Base-by-base conservation (phyloP, 768 basidiomycete genomes). In the Auricularia auricula-judae region DNA sequence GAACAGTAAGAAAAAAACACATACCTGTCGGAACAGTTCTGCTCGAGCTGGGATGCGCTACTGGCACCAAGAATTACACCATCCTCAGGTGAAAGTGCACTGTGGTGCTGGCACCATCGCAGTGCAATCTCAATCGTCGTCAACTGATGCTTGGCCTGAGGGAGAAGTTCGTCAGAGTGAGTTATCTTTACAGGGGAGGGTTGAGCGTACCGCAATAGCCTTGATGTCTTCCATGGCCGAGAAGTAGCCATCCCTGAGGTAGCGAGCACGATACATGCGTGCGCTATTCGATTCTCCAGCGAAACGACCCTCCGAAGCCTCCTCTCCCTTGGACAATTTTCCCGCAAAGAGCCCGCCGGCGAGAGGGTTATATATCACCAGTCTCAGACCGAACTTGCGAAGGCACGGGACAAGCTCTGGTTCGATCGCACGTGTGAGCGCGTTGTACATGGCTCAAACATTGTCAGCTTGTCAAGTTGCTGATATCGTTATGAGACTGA, bases 81-180 rank as follows among this genome's bases (percentile, higher is more conserved):
- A 64, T 83, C 82, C 34, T 66, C 61, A 1, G 73, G 72, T 36
- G 68, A 77, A 61, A 86, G 69, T 2, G 74, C 64, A 4, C 81
- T 82, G 66, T 86, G 85, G 65, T 86, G 80, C 62, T 84, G 81
- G 62, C 81, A 75, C 85, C 85, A 87, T n/a, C 85, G 77, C 59
- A 85, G 73, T 1, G 84, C 82, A 3, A 84, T 77, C 72, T 86
- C 84, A 2, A 79, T 76, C 64, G 84, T 72, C 0, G 79, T 78
- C 3, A 86, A 70, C 53, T 72, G 66, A 65, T 84, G 74, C 61
- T 77, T 80, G 42, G 78, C 78, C 79, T 80, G 63, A 11, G 42
- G 44, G 21, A 39, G 42, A 43, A 61, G 21, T 21, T 60, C 60
- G 39, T 61, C 34, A 43, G 35, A 16, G 61, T 65, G 60, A 42